phyloP scores from a whole-genome alignment of 148 eudicot species.

The Fagopyrum esculentum region DNA sequence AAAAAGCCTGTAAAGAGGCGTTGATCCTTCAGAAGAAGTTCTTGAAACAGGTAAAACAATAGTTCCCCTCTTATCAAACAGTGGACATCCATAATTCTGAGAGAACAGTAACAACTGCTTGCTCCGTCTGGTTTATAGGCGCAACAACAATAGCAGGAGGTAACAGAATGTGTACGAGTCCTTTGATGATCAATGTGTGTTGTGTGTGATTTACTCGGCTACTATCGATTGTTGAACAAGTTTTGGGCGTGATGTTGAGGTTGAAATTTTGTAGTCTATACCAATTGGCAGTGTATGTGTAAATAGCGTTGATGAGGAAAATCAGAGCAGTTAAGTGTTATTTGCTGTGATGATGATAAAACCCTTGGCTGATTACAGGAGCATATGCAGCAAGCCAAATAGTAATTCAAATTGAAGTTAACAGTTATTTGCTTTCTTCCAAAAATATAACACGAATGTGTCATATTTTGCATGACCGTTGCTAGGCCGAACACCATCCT shows the following conservation, averaged over 20 bases:
- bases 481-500: too few species aligned
- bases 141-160: constrained; percentile 7
- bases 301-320: background rate
- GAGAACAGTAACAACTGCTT: background rate
- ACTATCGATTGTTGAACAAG: background rate
- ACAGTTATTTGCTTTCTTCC: background rate
- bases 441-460: background rate
- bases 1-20: constrained; percentile 69
- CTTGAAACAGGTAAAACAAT: constrained; percentile 23
- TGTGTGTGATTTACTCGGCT: background rate
- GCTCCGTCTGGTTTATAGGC: background rate
- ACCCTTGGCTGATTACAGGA: background rate
- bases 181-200: background rate
- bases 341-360: background rate
- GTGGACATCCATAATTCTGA: background rate
- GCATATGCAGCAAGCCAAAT: constrained; percentile 8
- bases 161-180: background rate
- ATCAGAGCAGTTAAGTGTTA: background rate
- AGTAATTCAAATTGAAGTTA: background rate
- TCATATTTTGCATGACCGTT: background rate
- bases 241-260: background rate
- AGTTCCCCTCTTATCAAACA: background rate
- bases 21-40: constrained; percentile 75
- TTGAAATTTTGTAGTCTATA: background rate
- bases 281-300: background rate